Conservation (phyloP, 441 rosid genomes). For the Adansonia rubrostipa region DNA sequence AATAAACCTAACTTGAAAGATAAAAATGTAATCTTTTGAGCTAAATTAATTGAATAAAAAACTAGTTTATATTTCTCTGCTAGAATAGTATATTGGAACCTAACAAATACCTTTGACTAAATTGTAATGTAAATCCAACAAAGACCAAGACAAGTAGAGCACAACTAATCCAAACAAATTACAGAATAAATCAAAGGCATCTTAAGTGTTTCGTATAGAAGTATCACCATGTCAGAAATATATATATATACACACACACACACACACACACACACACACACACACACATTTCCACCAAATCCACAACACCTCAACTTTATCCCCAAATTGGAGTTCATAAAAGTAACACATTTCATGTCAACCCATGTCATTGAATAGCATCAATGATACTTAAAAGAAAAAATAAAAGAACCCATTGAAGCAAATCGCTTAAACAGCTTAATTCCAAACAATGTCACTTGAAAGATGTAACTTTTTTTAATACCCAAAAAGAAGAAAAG, state of each 20-base stretch:
- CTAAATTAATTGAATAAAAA: background rate
- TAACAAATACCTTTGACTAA: background rate
- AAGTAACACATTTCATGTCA: background rate
- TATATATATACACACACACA: too few relatives aligned
- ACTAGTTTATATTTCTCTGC: background rate
- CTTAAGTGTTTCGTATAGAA: background rate
- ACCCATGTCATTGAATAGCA: background rate
- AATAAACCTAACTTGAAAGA: background rate
- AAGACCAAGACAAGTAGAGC: background rate
- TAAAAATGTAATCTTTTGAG: background rate
- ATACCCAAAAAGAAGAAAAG: background rate
- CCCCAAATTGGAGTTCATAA: background rate
- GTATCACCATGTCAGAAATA: background rate
- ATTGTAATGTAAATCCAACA: background rate
- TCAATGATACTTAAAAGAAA: background rate
- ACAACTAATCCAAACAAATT: background rate
- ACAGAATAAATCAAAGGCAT: background rate
- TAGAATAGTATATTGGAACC: background rate
- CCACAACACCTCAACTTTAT: background rate
- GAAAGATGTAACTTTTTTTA: background rate
- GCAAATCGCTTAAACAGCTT: background rate
- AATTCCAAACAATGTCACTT: conserved; percentile 1
- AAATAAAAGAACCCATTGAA: background rate
- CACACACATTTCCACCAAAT: background rate
- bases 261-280: too few relatives aligned